Evolutionary conservation across 2,329 filamentous ascomycete species (phyloP), one percentile per base, ranked within the genome.

Genomic region (Talaromyces sp.): DNA sequence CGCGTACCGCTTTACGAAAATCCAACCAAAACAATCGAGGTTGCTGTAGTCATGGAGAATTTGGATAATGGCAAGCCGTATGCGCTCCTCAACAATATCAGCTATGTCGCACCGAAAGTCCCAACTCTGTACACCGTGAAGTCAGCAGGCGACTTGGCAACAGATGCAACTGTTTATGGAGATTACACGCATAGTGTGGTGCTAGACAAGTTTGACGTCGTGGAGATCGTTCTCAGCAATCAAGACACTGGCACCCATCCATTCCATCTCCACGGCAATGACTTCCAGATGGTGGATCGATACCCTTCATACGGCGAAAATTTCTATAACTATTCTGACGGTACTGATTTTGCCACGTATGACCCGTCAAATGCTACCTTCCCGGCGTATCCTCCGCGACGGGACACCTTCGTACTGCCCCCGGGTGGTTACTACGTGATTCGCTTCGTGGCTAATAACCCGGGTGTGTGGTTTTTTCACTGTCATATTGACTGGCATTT

Each of bases 401-500:
- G 91, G 6, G 91, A 94, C 67, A 91, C 89, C 0, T 76, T 90
- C 0, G 83, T 89, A 1, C 76, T 92, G 0, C 83, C 83, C 22
- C 88, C 88, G 0, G 82, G 85, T 39, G 89, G 90, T 0, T 87
- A 90, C 74, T 83, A 90, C 27, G 85, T 92, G 11, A 72, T 94
- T 10, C 72, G 81, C 0, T 82, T 83, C 67, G 69, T 76, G 24
- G 75, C 77, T 14, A 74, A 81, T 64, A 81, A 80, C 65, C 79
- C 79, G 1, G 79, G 85, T 43, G 80, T 90, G 22, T 90, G 87
- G 88, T 75, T 90, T 3, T 90, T 93, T 79, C 90, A 93, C 77
- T 93, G 90, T 76, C 91, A 94, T 74, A 89, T 93, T 61, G 89
- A 91, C 72, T 94, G 89, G 89, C 90, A 92, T 73, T 81, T 91